These are phyloP conservation scores for Chaetomidium leptoderma DNA, from an alignment of 495 filamentous ascomycete genomes.

Conservation along the genomic window DNA sequence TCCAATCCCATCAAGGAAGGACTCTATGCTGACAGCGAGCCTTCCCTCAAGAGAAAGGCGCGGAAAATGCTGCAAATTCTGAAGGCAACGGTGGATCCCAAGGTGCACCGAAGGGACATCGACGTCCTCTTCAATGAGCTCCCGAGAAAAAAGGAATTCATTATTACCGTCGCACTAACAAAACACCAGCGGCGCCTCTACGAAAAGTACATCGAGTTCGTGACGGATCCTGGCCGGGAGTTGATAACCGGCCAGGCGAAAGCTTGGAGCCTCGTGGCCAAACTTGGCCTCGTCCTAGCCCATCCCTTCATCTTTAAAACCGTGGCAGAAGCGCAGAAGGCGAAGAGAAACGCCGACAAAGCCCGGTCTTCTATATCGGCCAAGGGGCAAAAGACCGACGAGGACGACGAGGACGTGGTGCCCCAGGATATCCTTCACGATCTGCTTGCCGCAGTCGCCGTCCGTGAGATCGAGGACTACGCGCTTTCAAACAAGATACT, in stretches of 20 bases:
- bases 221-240: slow-evolving; percentile 8
- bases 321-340: slow-evolving; percentile 32
- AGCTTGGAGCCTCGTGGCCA: slow-evolving; percentile 36
- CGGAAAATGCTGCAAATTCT: slow-evolving; percentile 66
- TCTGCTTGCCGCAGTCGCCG: slow-evolving; percentile 28
- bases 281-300: slow-evolving; percentile 65
- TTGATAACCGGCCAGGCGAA: slow-evolving; percentile 7
- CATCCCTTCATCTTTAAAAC: slow-evolving; percentile 65
- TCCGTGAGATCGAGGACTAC: slow-evolving; percentile 29
- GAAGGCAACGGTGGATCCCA: slow-evolving; percentile 67
- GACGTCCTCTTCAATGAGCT: slow-evolving; percentile 60
- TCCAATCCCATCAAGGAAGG: slow-evolving; percentile 69
- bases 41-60: slow-evolving; percentile 49
- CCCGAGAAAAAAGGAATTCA: slow-evolving; percentile 73
- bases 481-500: slow-evolving; percentile 60
- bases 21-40: slow-evolving; percentile 58
- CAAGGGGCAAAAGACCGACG: neutral
- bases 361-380: neutral
- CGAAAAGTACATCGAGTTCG: slow-evolving; percentile 48
- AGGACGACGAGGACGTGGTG: slow-evolving; percentile 29
- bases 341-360: neutral
- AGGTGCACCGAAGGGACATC: slow-evolving; percentile 71
- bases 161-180: slow-evolving; percentile 68
- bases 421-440: slow-evolving; percentile 34
- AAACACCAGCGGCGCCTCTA: slow-evolving; percentile 62